phyloP scores from a whole-genome alignment of 2,329 filamentous ascomycete genomes.

The Penicillium hesseltinei region DNA sequence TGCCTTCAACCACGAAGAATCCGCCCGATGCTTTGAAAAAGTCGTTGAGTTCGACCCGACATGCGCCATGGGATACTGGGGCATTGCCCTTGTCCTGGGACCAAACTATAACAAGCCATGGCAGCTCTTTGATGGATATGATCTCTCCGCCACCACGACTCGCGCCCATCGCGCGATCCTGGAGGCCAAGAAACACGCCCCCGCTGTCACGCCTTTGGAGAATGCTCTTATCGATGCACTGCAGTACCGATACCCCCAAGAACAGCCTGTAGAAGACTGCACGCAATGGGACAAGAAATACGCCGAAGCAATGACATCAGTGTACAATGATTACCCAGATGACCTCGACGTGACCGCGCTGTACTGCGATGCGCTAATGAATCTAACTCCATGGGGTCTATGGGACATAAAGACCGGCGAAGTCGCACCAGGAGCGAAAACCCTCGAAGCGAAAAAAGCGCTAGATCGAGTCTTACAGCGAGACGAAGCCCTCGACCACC shows the following conservation, averaged over 20 bases:
- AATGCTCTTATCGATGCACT: constrained; percentile 63
- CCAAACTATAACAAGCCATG: constrained; percentile 79
- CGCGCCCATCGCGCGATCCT: constrained; percentile 47
- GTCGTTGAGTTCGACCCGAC: constrained; percentile 30
- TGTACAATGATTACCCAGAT: constrained; percentile 52
- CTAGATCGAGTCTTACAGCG: constrained; percentile 58
- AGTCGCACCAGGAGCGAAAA: constrained; percentile 54
- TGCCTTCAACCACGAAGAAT: constrained; percentile 42
- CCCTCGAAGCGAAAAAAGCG: constrained; percentile 57
- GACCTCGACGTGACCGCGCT: constrained; percentile 63
- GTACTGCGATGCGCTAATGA: constrained; percentile 66
- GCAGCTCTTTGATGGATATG: constrained; percentile 64
- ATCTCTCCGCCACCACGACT: constrained; percentile 44
- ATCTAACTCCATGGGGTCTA: constrained; percentile 63
- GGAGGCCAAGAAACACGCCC: constrained; percentile 45
- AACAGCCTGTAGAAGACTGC: constrained; percentile 50
- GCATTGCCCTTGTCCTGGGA: constrained; percentile 61
- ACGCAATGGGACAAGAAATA: constrained; percentile 59
- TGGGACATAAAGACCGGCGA: constrained; percentile 62
- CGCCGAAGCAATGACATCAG: constrained; percentile 58
- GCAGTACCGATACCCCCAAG: constrained; percentile 58
- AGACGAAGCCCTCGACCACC: constrained; percentile 55
- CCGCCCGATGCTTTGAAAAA: constrained; percentile 34
- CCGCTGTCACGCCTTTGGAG: constrained; percentile 53
- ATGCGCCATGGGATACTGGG: constrained; percentile 42